Evolutionary conservation across 805 yeast genomes (phyloP).

Genomic region (Candida dendrica): DNA sequence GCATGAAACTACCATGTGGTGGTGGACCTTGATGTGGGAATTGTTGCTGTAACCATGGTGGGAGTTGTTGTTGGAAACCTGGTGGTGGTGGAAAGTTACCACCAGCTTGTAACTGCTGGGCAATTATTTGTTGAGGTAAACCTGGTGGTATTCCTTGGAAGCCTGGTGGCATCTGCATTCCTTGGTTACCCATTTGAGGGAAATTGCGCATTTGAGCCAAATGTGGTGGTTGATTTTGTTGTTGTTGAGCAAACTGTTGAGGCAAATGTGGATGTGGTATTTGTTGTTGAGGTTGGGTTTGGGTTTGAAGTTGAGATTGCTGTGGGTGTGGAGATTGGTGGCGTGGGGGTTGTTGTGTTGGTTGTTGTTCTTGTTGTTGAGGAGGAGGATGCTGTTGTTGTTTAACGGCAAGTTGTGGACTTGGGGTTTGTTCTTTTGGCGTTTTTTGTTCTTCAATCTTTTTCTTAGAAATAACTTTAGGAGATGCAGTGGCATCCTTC

Average conservation of each 20-base stretch:
- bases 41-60: conserved; percentile 6
- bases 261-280: neutral
- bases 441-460: too few species aligned
- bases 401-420: neutral
- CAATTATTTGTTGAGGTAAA: conserved; percentile 1
- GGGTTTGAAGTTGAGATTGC: neutral
- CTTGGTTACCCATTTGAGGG: conserved; percentile 7
- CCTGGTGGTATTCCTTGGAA: conserved; percentile 3
- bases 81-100: conserved; percentile 12
- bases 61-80: conserved; percentile 13
- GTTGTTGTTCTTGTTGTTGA: conserved; percentile 6
- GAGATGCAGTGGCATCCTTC: neutral
- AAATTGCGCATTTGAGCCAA: conserved; percentile 2
- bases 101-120: conserved; percentile 13
- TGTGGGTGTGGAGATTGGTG: conserved; percentile 1
- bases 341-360: conserved; percentile 3
- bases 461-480: too few species aligned
- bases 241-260: neutral
- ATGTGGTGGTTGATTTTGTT: conserved; percentile 3
- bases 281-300: neutral
- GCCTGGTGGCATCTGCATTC: neutral
- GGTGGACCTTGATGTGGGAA: conserved; percentile 5
- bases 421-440: too few species aligned
- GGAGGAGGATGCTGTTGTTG: too few species aligned
- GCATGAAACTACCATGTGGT: conserved; percentile 13